These are phyloP conservation scores for Trypanosoma brucei DNA, from an alignment of 208 protist genomes.

Conservation along the genomic window DNA sequence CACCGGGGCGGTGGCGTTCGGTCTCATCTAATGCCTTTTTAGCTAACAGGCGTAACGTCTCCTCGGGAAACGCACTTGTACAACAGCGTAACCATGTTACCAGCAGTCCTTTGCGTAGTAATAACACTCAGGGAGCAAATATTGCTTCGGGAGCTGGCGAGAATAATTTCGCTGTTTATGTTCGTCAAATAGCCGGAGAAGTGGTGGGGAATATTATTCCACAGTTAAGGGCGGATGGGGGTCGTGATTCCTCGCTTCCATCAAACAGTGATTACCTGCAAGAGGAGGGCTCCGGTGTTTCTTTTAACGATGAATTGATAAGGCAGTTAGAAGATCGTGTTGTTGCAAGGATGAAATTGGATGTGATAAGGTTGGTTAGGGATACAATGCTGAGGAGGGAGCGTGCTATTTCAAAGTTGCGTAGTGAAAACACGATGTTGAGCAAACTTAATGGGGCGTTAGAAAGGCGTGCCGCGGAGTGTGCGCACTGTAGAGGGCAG, in stretches of 20 bases:
- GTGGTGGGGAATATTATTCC: constrained; percentile 9
- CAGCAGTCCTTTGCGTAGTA: background rate
- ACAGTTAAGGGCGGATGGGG: background rate
- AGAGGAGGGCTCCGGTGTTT: background rate
- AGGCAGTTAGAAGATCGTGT: constrained; percentile 26
- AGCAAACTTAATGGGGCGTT: constrained; percentile 9
- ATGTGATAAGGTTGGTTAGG: constrained; percentile 35
- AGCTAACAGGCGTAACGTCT: background rate
- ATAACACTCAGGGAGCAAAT: too few relatives aligned
- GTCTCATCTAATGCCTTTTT: background rate
- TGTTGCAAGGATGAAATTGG: constrained; percentile 28
- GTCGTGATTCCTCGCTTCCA: background rate
- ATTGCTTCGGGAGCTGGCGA: background rate
- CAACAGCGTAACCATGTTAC: background rate
- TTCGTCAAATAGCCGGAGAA: constrained; percentile 4
- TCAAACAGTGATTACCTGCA: background rate
- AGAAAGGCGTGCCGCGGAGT: constrained; percentile 11
- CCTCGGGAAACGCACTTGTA: background rate
- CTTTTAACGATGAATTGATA: constrained; percentile 10
- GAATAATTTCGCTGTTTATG: background rate
- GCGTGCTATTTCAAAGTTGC: constrained; percentile 30
- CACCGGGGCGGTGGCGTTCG: background rate
- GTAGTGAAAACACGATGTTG: constrained; percentile 43
- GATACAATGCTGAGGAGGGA: constrained; percentile 44
- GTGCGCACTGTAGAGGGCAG: background rate